Conservation (phyloP, 805 yeast genomes). For the Komagataella populi region DNA sequence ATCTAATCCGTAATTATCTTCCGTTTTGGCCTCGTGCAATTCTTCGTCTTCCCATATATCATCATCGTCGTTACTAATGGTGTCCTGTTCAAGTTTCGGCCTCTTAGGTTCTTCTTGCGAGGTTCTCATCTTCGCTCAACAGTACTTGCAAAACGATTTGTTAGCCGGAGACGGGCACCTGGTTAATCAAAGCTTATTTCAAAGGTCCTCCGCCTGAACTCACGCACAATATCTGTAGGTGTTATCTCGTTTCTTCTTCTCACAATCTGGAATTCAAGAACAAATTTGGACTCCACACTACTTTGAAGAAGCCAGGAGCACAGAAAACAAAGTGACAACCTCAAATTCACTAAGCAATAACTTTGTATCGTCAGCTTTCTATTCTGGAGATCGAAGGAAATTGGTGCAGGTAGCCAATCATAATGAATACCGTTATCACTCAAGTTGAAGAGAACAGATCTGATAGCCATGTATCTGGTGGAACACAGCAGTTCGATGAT, state of each 20-base stretch:
- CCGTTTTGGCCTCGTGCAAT: not conserved
- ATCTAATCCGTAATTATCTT: slow-evolving; percentile 1
- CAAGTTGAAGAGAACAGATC: slow-evolving; percentile 19
- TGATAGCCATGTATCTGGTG: slow-evolving; percentile 1
- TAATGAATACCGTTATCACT: slow-evolving; percentile 38
- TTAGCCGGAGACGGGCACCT: no score
- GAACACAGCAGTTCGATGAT: slow-evolving; percentile 17
- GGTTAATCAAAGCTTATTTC: no score
- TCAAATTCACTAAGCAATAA: not conserved
- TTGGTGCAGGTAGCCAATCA: not conserved
- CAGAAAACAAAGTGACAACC: not conserved
- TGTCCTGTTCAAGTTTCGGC: not conserved
- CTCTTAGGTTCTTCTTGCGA: not conserved
- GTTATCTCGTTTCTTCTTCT: not conserved
- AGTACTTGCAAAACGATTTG: no score
- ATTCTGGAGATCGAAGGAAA: not conserved
- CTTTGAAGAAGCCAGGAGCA: not conserved
- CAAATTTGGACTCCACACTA: not conserved
- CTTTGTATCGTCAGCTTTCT: not conserved
- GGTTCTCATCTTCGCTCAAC: not conserved
- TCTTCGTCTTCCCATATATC: slow-evolving; percentile 1
- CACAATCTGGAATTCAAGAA: not conserved
- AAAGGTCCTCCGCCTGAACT: not conserved
- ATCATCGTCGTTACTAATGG: not conserved
- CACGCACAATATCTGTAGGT: not conserved